Evolutionary conservation across 108 stramenopile species (phyloP).

Genomic region (Pseudonitzschia multiseries): DNA sequence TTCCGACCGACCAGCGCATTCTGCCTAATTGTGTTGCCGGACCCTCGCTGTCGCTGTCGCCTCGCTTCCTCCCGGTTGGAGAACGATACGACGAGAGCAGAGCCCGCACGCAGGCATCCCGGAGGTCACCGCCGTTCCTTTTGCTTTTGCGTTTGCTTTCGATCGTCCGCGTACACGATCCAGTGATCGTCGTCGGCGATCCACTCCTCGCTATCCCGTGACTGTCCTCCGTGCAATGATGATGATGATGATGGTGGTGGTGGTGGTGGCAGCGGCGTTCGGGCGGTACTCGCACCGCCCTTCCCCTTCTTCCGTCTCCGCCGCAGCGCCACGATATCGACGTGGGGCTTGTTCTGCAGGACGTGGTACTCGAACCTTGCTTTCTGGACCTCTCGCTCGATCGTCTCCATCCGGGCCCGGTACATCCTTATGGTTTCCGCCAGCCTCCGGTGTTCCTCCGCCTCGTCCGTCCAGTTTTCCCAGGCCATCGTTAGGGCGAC

Average conservation of each 20-base stretch:
- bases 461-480: conserved; percentile 21
- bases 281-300: not conserved
- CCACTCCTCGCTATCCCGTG: too few species aligned
- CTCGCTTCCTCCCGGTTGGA: too few species aligned
- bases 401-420: not conserved
- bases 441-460: conserved; percentile 1
- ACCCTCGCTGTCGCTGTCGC: too few species aligned
- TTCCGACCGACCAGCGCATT: too few species aligned
- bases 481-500: conserved; percentile 10
- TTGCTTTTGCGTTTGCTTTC: too few species aligned
- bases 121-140: too few species aligned
- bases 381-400: not conserved
- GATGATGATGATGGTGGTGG: too few species aligned
- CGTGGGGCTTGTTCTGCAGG: conserved; percentile 17
- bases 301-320: not conserved
- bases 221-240: too few species aligned
- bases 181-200: not conserved
- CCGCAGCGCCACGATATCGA: not conserved
- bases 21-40: too few species aligned
- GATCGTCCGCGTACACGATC: conserved; percentile 3
- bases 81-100: too few species aligned
- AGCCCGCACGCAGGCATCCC: too few species aligned
- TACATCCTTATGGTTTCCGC: not conserved
- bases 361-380: conserved; percentile 32
- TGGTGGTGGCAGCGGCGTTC: too few species aligned